Evolutionary conservation across 352 stramenopile species (phyloP), one percentile per base, ranked within the genome.

Genomic region (Aphanomyces cochlioides): DNA sequence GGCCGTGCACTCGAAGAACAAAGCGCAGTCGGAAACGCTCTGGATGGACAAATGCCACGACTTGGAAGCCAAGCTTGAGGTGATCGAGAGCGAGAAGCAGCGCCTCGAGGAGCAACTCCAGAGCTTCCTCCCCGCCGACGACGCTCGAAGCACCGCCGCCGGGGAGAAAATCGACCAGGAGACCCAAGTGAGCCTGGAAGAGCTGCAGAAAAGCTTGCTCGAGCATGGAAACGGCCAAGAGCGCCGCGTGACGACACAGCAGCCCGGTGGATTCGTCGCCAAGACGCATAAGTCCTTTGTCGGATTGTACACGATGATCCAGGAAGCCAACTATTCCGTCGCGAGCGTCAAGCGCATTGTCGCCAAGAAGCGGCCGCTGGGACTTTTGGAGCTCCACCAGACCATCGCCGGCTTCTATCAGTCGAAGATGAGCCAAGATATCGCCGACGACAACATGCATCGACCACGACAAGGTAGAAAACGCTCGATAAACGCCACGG

Each of bases 371-470:
- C 89, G 89, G 47, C 82, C 84, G 17, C 75, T 92, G n/a, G 90
- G 81, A 4, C 65, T 92, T 0, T 85, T 85, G 53, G 84, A 92
- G 58, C 73, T 92, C n/a, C 83, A 92, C 41, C 75, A 78, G 45
- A 89, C 89, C 72, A 92, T 92, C 54, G 64, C 90, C 37, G 84
- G 84, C 3, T 90, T 90, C 45, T 92, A 92, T 47, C 84, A 92
- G 71, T 80, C 82, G 41, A 92, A 92, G 60, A 87, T 92, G 80
- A 85, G 85, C 41, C 85, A 92, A 48, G 85, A 92, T 45, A 76
- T 85, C 15, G 80, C 89, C 54, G 85, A 92, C 60, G 85, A 92
- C 66, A 81, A 75, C 17, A 80, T 76, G 5, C 79, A 83, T 34
- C 89, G 89, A 45, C 65, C 74, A 5, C 80, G 85, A 12, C 69